phyloP scores from a whole-genome alignment of 306 rosid genomes.

The Vachellia collinsii region DNA sequence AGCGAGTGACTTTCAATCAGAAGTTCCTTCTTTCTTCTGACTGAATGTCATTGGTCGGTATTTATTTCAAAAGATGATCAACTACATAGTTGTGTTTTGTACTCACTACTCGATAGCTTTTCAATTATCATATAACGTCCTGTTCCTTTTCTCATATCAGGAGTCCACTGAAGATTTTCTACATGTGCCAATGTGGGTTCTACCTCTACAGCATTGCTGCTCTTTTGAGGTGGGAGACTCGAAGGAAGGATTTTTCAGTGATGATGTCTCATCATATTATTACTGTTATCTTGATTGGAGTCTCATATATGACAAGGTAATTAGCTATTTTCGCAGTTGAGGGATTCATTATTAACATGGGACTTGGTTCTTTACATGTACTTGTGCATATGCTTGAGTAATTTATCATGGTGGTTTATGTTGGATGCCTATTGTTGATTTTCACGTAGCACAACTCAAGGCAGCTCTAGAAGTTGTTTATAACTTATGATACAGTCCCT shows the following conservation, averaged over 20 bases:
- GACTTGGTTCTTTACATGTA: constrained; percentile 21
- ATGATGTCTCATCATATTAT: constrained; percentile 97
- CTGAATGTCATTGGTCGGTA: constrained; percentile 23
- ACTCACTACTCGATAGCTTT: constrained; percentile 6
- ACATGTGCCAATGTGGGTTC: constrained; percentile 96
- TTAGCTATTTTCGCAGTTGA: neutral
- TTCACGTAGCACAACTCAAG: neutral
- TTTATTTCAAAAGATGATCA: constrained; percentile 26
- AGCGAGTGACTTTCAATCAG: neutral
- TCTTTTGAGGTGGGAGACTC: constrained; percentile 90
- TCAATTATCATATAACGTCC: constrained; percentile 39
- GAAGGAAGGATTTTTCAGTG: constrained; percentile 94
- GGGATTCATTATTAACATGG: constrained; percentile 3
- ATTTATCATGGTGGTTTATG: constrained; percentile 12
- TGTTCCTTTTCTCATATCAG: constrained; percentile 54
- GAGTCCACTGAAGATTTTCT: constrained; percentile 67
- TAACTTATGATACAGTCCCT: neutral
- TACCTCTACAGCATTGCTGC: constrained; percentile 89
- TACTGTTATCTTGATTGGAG: constrained; percentile 76
- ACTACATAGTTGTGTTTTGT: constrained; percentile 25
- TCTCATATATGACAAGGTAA: constrained; percentile 83
- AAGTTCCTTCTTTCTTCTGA: constrained; percentile 26
- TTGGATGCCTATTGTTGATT: constrained; percentile 28
- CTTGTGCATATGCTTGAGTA: constrained; percentile 22
- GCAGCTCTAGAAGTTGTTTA: constrained; percentile 1